These are phyloP conservation scores for Epichloe glyceriae DNA, from an alignment of 2,329 filamentous ascomycete species.

Conservation along the genomic window DNA sequence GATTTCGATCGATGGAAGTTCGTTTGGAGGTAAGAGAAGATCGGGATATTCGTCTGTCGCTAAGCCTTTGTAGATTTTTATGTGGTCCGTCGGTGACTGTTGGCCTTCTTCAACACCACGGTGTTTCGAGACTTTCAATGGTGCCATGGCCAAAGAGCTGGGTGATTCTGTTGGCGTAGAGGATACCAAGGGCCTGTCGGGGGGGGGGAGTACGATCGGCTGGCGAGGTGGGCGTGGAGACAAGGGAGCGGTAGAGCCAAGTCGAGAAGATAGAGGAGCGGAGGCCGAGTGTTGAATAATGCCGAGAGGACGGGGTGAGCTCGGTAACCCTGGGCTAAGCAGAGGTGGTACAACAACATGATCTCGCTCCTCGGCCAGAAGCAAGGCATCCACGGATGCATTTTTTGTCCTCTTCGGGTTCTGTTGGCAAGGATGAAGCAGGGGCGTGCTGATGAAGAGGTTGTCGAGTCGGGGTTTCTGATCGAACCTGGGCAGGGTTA, in stretches of 20 bases:
- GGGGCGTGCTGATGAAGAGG: not conserved
- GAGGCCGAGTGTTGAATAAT: slow-evolving; percentile 42
- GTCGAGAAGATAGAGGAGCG: slow-evolving; percentile 46
- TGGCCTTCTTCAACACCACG: not conserved
- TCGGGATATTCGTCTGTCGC: slow-evolving; percentile 79
- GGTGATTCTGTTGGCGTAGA: slow-evolving; percentile 16
- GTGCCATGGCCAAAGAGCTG: slow-evolving; percentile 1
- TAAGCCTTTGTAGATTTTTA: slow-evolving; percentile 59
- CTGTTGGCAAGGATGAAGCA: not conserved
- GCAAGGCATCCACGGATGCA: slow-evolving; percentile 39
- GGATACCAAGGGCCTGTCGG: slow-evolving; percentile 54
- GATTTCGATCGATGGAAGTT: slow-evolving; percentile 71
- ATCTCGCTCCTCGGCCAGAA: slow-evolving; percentile 25
- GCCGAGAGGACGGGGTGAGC: slow-evolving; percentile 43
- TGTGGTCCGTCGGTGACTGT: slow-evolving; percentile 25
- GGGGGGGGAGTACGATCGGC: slow-evolving; percentile 58
- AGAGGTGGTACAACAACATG: slow-evolving; percentile 29
- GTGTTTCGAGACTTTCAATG: slow-evolving; percentile 4
- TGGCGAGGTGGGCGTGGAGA: slow-evolving; percentile 64
- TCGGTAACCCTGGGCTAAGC: slow-evolving; percentile 46
- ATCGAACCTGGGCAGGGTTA: slow-evolving; percentile 52
- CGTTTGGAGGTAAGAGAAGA: slow-evolving; percentile 75
- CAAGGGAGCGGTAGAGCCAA: slow-evolving; percentile 39
- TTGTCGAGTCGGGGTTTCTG: not conserved
- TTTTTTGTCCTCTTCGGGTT: not conserved